Percentiles rank a stretch among this genome's conserved stretches.
phyloP scores from a whole-genome alignment of 768 basidiomycete genomes.

The Trametes sanguinea region DNA sequence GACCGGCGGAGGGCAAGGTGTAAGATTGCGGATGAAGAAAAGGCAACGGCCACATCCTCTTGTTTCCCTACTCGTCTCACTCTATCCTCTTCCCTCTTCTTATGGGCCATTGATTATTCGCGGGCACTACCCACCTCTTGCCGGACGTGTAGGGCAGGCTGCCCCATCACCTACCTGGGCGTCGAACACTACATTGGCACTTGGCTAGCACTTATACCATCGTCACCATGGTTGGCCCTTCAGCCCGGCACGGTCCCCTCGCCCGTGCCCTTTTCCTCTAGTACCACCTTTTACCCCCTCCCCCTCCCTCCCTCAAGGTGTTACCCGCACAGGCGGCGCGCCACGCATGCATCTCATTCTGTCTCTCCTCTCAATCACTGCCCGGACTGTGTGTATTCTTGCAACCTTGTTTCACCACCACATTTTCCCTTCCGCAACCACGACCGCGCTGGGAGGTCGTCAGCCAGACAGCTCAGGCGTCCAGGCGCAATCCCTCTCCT shows the following conservation, averaged over 20 bases:
- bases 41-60: conserved; percentile 17
- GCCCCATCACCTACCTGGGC: background rate
- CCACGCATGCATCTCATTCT: conserved; percentile 21
- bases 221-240: background rate
- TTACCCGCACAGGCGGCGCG: conserved; percentile 19
- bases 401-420: conserved; percentile 19
- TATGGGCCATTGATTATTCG: conserved; percentile 13
- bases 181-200: background rate
- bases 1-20: background rate
- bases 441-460: background rate
- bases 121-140: background rate
- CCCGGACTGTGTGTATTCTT: conserved; percentile 23
- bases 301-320: background rate
- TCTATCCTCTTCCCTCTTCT: background rate
- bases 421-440: conserved; percentile 1
- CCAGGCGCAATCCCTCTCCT: background rate
- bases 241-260: background rate
- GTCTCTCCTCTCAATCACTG: conserved; percentile 11
- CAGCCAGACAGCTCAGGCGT: background rate
- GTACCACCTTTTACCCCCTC: background rate
- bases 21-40: conserved; percentile 15
- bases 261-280: background rate
- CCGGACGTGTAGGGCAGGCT: background rate
- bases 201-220: background rate
- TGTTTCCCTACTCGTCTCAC: conserved; percentile 7